phyloP scores from a whole-genome alignment of 208 protist genomes.

The Trypanosomatidae sp. region DNA sequence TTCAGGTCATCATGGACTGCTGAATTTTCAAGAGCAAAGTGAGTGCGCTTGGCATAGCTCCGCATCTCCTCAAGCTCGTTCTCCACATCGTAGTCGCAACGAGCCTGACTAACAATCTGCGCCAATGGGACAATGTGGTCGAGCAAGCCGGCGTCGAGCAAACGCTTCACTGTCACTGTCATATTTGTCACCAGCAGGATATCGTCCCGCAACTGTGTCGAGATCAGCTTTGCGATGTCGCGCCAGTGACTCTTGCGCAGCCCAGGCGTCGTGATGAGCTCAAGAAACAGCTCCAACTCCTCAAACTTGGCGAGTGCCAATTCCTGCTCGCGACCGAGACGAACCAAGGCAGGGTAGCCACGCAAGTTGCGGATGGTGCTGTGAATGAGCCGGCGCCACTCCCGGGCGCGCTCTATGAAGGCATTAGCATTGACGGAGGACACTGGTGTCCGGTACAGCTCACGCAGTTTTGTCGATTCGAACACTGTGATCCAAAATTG shows the following conservation, averaged over 20 bases:
- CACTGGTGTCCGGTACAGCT: slow-evolving; percentile 76
- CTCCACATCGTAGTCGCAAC: slow-evolving; percentile 79
- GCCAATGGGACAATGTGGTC: slow-evolving; percentile 53
- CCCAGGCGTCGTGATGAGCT: slow-evolving; percentile 70
- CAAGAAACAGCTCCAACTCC: slow-evolving; percentile 60
- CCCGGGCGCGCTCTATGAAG: slow-evolving; percentile 76
- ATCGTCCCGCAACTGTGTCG: slow-evolving; percentile 50
- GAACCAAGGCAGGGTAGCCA: slow-evolving; percentile 64
- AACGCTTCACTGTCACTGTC: slow-evolving; percentile 50
- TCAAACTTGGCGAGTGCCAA: slow-evolving; percentile 78
- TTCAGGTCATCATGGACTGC: slow-evolving; percentile 15
- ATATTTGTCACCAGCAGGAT: slow-evolving; percentile 45
- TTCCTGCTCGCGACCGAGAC: slow-evolving; percentile 81
- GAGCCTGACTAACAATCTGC: slow-evolving; percentile 64
- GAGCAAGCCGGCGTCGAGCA: slow-evolving; percentile 71
- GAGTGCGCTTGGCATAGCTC: slow-evolving; percentile 75
- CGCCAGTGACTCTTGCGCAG: slow-evolving; percentile 90
- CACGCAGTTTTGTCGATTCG: slow-evolving; percentile 52
- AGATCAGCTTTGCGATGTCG: slow-evolving; percentile 73
- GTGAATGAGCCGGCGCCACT: slow-evolving; percentile 78
- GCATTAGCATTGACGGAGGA: slow-evolving; percentile 45
- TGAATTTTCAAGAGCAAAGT: slow-evolving; percentile 42
- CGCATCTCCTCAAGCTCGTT: slow-evolving; percentile 83
- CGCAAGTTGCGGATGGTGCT: slow-evolving; percentile 66
- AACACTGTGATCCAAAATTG: slow-evolving; percentile 82